Evolutionary conservation across 2,329 filamentous ascomycete genomes (phyloP).

Genomic region (Claviceps sorghi): DNA sequence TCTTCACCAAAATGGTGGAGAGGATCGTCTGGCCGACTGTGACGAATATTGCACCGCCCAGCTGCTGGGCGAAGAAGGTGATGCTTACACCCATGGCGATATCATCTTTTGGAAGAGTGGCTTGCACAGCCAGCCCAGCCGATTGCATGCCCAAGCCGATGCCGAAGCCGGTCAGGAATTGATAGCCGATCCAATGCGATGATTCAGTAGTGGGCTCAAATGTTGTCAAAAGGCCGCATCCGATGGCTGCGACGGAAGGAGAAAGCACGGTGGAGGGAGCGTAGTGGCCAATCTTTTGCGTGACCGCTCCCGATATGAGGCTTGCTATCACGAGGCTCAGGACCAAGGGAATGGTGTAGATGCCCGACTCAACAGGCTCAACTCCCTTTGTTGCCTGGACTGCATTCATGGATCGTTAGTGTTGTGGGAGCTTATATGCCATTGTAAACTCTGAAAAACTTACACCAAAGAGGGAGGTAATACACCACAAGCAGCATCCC

Average conservation of each 20-base stretch:
- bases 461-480: not conserved
- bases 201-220: slow-evolving; percentile 27
- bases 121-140: slow-evolving; percentile 38
- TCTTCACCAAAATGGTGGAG: not conserved
- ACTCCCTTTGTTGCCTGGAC: not conserved
- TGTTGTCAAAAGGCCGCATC: slow-evolving; percentile 40
- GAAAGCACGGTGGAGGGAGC: slow-evolving; percentile 24
- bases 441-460: not conserved
- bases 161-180: slow-evolving; percentile 40
- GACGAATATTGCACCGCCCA: slow-evolving; percentile 52
- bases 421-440: not conserved
- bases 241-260: slow-evolving; percentile 24
- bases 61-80: slow-evolving; percentile 41
- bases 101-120: slow-evolving; percentile 31
- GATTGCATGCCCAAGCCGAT: slow-evolving; percentile 30
- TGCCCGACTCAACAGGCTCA: not conserved
- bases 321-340: not conserved
- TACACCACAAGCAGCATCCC: not conserved
- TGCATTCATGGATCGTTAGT: not conserved
- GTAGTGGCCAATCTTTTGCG: slow-evolving; percentile 29
- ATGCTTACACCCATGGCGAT: slow-evolving; percentile 34
- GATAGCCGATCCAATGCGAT: slow-evolving; percentile 43
- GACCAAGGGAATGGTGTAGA: not conserved
- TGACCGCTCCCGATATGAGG: slow-evolving; percentile 23
- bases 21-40: slow-evolving; percentile 42